Evolutionary conservation across 2,329 filamentous ascomycete genomes (phyloP).

Genomic region (Atkinsonella texensis): DNA sequence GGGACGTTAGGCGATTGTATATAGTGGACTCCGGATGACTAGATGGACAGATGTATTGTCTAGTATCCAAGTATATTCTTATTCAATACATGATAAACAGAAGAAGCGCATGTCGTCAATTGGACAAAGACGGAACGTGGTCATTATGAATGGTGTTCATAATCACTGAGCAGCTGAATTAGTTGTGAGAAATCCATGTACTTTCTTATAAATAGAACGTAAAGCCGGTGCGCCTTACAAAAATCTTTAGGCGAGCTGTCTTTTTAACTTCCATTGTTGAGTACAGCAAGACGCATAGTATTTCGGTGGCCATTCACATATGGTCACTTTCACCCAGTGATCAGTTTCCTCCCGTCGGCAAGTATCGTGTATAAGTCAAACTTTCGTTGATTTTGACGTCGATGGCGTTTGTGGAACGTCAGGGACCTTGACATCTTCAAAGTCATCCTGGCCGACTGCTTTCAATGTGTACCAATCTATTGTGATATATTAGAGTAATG

Average conservation of each 20-base stretch:
- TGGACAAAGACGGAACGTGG: background rate
- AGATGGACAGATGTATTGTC: background rate
- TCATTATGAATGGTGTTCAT: background rate
- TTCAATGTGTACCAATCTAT: conserved; percentile 54
- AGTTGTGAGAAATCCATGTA: background rate
- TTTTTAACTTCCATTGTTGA: background rate
- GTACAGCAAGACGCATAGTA: too few species aligned
- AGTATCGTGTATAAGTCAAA: background rate
- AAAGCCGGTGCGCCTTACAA: background rate
- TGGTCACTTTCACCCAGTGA: background rate
- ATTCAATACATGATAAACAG: conserved; percentile 2
- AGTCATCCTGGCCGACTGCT: conserved; percentile 90
- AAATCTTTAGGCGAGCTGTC: background rate
- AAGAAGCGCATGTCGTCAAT: background rate
- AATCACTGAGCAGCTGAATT: background rate
- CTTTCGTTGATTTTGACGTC: conserved; percentile 18
- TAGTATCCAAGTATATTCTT: background rate
- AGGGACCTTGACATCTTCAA: conserved; percentile 88
- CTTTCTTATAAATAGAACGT: background rate
- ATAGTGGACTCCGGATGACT: background rate
- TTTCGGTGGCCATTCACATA: too few species aligned
- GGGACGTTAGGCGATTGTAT: background rate
- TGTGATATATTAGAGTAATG: background rate
- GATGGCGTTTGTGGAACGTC: conserved; percentile 48
- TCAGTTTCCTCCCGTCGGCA: background rate